Base-by-base conservation (phyloP, 1,284 basidiomycete genomes). In the Cryptococcus wingfieldii region DNA sequence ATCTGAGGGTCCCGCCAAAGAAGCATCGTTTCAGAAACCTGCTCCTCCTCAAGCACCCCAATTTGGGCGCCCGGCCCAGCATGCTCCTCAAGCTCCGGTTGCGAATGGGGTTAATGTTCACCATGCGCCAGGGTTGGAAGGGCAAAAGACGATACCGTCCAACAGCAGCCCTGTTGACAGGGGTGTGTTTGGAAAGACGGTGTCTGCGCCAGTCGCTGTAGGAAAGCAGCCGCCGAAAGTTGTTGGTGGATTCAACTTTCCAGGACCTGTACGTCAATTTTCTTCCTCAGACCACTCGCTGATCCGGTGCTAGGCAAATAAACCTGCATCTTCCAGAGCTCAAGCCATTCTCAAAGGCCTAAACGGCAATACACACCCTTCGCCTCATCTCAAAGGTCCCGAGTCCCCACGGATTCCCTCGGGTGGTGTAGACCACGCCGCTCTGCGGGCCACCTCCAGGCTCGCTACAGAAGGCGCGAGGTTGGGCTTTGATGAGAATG, bases 361-460 rank as follows among this genome's bases (percentile, higher is more conserved):
- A 18, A 18, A 31, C 27, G 31, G 13, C 47, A 12, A 34, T 34
- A 16, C 47, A 18, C 52, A 19, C 34, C 46, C 2, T 10, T 54
- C 14, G 45, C 41, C 16, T 25, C 53, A 28, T 55, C 61, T 38
- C 48, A 54, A 14, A 34, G 53, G 62, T 42, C 43, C 58, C 4
- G 65, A 63, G 45, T 67, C 71, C 1, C 68, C 69, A 4, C 58
- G 58, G 6, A 69, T 70, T 3, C 68, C 71, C 0, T 50, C 61
- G 1, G 71, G 69, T 4, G 70, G 67, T 1, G 52, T 71, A 9
- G 64, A 68, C 45, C 50, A 48, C 5, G 66, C 69, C 0, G 68
- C 67, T 1, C 60, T 59, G 2, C 56, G 56, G 50, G 69, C 69
- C 0, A 51, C 60, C 0, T 50, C 31, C 19, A 63, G 61, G 13